Base-by-base conservation (phyloP, 225 moss, liverwort and hornwort genomes). In the Neckera pumila region DNA sequence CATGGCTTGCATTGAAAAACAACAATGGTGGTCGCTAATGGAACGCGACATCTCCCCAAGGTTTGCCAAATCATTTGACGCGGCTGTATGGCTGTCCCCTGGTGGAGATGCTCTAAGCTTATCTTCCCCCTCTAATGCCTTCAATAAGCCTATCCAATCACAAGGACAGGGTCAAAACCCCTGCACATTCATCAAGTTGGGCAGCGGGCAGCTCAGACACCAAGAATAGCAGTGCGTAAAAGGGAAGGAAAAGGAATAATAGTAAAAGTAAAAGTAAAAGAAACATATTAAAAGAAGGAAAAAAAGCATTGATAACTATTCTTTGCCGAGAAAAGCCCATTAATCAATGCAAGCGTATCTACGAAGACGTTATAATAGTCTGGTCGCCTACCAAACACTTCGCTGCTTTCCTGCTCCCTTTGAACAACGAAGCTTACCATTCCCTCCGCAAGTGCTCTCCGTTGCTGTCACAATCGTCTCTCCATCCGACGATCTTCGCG, bases 291-390 rank as follows among this genome's bases (percentile, higher is more conserved):
- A 42, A 22, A 27, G 28, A 73, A 54, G 11, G 45, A 2, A 27
- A 30, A 31, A 84, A 76, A 27, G 36, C 70, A 61, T 43, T 63
- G 51, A n/a, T 53, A 73, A 21, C 30, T 49, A 22, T 81, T 72
- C 72, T 66, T 54, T 67, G n/a, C 53, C 71, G 33, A 70, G 60
- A 67, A 89, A 84, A 75, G 89, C 61, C 57, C 87, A 22, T 7
- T 30, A 71, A 59, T 85, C 72, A 87, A 91, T 87, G 87, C 63
- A 13, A 77, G 85, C 89, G 85, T 78, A 87, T 89, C 85, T 85
- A 53, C 76, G 85, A 81, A 76, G 87, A 86, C 64, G 43, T 83
- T 78, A 88, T 86, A 83, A 88, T 76, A 57, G 7, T 23, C 83
- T 83, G 72, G 85, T 87, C 82, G 58, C 69, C 71, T 34, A 3